Evolutionary conservation across 352 stramenopile genomes (phyloP), one percentile per base, ranked within the genome.

Genomic region (Globisporangium orthogonon): DNA sequence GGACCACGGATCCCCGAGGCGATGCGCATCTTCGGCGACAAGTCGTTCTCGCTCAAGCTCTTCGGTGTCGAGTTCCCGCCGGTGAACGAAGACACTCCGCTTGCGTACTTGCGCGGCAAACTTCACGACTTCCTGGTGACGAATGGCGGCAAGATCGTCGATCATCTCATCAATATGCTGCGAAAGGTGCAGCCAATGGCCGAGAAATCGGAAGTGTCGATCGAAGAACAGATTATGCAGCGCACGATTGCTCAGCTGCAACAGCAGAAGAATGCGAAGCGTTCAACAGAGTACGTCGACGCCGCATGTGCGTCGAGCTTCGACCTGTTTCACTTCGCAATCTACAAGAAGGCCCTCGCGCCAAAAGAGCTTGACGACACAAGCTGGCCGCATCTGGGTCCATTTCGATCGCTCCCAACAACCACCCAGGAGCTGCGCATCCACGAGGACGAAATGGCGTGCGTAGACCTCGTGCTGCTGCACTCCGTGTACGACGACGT

Each of bases 251-350:
- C 35, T 4, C 56, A 66, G 7, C 64, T 60, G 17, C 23, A 53
- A 46, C 30, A 47, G 3, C 45, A 31, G 15, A n/a, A 53, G 31
- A 60, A 65, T 11, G 50, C 29, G 9, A n/a, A 50, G 11, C 2
- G 1, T 13, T 51, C 62, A 61, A 30, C 30, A 74, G 41, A 55
- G 33, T 87, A 81, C 46, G 70, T 76, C 37, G 61, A 80, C 52
- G 76, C 50, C 3, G 18, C 67, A 13, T 57, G 67, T n/a, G 54
- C 58, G 4, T 84, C 78, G 9, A 71, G 48, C 5, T 89, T 89
- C 47, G 81, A 91, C 44, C 33, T 91, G 15, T 91, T 89, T 47
- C 78, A 91, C 37, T 86, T 91, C 44, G 76, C 71, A 7, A 76
- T 91, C 1, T 89, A 88, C 50, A 67, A 70, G 23, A 65, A 56